phyloP scores from a whole-genome alignment of 441 rosid species.

The Arabidopsis hybrid region DNA sequence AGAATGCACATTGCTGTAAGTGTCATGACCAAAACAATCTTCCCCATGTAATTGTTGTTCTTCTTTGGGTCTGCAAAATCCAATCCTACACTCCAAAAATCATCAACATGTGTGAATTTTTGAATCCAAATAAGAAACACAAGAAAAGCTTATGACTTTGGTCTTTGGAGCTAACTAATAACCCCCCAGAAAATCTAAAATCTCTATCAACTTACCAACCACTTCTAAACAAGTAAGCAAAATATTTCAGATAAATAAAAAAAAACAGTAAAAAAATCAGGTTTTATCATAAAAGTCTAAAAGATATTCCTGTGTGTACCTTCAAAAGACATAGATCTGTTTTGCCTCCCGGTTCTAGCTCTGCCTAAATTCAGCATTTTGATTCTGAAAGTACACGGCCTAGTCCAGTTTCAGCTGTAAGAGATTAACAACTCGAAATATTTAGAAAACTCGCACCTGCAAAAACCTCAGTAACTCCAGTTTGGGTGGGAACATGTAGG shows the following conservation, averaged over 20 bases:
- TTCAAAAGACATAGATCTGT: constrained; percentile 29
- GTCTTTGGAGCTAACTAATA: constrained; percentile 1
- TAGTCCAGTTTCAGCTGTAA: background rate
- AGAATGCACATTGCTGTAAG: constrained; percentile 76
- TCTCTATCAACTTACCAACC: background rate
- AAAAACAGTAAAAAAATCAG: too few species aligned
- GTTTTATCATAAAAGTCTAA: background rate
- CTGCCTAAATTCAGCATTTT: constrained; percentile 37
- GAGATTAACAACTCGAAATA: background rate
- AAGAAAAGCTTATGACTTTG: constrained; percentile 3
- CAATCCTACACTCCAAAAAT: constrained; percentile 55
- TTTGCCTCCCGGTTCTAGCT: constrained; percentile 23
- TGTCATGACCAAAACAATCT: constrained; percentile 68
- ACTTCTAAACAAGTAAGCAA: background rate
- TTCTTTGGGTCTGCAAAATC: constrained; percentile 75
- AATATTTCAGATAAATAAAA: background rate
- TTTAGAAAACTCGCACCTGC: background rate
- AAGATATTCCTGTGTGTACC: background rate
- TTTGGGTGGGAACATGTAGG: background rate
- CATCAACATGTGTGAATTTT: background rate
- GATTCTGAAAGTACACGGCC: constrained; percentile 11
- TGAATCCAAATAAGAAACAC: background rate
- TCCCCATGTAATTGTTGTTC: constrained; percentile 60
- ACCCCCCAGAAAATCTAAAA: background rate
- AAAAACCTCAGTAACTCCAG: background rate